A percentile compares a stretch with the other conserved stretches of the same genome.
Evolutionary conservation across 257 asterid genomes (phyloP).

Genomic region (Forsythia suspensa): DNA sequence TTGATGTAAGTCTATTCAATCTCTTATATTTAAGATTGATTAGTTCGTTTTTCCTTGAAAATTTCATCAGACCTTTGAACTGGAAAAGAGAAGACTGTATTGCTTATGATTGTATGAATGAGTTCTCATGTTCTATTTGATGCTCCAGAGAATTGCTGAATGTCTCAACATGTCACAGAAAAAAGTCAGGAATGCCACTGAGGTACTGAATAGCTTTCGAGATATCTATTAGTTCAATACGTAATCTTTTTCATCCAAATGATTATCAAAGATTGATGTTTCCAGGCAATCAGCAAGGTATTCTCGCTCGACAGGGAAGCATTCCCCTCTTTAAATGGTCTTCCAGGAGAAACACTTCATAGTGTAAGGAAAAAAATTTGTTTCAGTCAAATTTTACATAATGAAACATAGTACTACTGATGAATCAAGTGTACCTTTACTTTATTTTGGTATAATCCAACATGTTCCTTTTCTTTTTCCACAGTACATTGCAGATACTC

Average conservation of each 20-base stretch:
- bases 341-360: constrained; percentile 85
- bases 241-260: constrained; percentile 8
- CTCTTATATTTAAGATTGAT: neutral
- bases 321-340: constrained; percentile 83
- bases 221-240: constrained; percentile 7
- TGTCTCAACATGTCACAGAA: constrained; percentile 78
- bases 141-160: constrained; percentile 81
- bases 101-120: constrained; percentile 7
- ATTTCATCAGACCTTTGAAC: neutral
- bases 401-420: neutral
- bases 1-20: constrained; percentile 53
- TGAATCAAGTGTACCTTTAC: neutral
- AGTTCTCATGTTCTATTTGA: constrained; percentile 22
- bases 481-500: constrained; percentile 87
- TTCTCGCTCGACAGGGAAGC: constrained; percentile 91
- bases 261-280: constrained; percentile 16
- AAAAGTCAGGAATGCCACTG: constrained; percentile 94
- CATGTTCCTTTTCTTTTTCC: constrained; percentile 15
- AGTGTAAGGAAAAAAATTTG: constrained; percentile 52
- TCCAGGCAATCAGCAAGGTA: constrained; percentile 82
- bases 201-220: constrained; percentile 50
- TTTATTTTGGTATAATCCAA: neutral
- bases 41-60: neutral
- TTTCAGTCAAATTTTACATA: neutral
- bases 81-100: neutral